Conservation (phyloP, 352 stramenopile species). For the Phytophthora cryptogea region DNA sequence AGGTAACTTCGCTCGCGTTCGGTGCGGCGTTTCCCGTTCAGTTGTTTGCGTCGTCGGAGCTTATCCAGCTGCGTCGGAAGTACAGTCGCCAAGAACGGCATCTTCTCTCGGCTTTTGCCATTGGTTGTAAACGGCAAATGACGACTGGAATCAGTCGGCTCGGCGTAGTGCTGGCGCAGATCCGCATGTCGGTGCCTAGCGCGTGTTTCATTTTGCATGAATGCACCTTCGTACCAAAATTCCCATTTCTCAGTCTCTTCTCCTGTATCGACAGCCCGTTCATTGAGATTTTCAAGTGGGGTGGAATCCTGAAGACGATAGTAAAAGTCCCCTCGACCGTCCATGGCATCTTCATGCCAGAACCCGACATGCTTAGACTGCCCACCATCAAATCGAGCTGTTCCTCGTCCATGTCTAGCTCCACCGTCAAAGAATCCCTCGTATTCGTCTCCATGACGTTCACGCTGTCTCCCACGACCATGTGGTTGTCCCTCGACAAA, state of each 20-base stretch:
- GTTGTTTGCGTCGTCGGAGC: conserved; percentile 32
- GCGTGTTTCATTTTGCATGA: conserved; percentile 60
- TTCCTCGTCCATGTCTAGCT: conserved; percentile 47
- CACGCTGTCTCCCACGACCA: conserved; percentile 40
- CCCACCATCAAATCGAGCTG: conserved; percentile 40
- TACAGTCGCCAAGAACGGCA: conserved; percentile 53
- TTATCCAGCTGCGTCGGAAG: conserved; percentile 48
- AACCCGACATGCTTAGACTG: conserved; percentile 61
- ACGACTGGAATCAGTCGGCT: conserved; percentile 17
- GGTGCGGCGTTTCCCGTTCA: conserved; percentile 45
- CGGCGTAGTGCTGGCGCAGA: conserved; percentile 27
- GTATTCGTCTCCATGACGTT: conserved; percentile 58
- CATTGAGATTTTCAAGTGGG: background rate
- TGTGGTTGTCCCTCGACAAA: conserved; percentile 57
- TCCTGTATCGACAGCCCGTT: conserved; percentile 1
- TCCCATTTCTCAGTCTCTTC: conserved; percentile 41
- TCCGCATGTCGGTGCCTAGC: conserved; percentile 61
- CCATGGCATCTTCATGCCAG: conserved; percentile 68
- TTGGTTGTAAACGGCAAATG: conserved; percentile 69
- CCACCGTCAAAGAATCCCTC: conserved; percentile 67
- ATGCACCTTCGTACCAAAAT: conserved; percentile 80
- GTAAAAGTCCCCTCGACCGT: conserved; percentile 63
- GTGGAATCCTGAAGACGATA: conserved; percentile 28
- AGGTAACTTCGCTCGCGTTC: conserved; percentile 51
- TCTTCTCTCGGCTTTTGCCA: conserved; percentile 62